Conservation (phyloP, 2,329 filamentous ascomycete species). For the Colletotrichum coccodes region DNA sequence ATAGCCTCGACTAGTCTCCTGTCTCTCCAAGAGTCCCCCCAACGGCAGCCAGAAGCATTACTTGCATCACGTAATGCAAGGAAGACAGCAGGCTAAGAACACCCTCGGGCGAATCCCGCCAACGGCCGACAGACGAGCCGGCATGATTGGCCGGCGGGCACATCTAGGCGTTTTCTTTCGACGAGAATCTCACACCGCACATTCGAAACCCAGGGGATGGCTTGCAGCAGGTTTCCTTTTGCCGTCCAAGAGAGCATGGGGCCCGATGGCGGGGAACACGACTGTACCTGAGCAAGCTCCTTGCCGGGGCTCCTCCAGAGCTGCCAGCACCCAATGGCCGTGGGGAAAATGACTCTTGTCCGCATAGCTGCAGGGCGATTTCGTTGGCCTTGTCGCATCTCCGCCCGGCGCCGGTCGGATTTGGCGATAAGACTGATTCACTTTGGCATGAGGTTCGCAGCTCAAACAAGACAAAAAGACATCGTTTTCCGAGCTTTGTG, state of each 20-base stretch:
- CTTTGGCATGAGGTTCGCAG: conserved; percentile 31
- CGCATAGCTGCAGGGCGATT: conserved; percentile 12
- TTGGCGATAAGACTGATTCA: conserved; percentile 22
- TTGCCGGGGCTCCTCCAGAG: conserved; percentile 6
- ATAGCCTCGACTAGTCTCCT: conserved; percentile 1
- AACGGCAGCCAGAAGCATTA: conserved; percentile 16
- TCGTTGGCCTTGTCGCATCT: not conserved
- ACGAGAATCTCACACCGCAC: conserved; percentile 32
- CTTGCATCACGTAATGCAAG: conserved; percentile 32
- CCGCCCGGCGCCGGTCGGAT: not conserved
- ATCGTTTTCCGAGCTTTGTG: not conserved
- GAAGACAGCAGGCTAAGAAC: conserved; percentile 19
- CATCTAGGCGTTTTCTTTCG: conserved; percentile 20
- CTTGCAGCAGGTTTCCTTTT: conserved; percentile 31
- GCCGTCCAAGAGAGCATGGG: conserved; percentile 6
- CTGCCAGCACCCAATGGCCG: conserved; percentile 17
- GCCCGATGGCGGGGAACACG: conserved; percentile 26
- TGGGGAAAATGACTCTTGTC: conserved; percentile 2
- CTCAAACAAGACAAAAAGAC: conserved; percentile 23
- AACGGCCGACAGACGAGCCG: conserved; percentile 2
- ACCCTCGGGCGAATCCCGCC: conserved; percentile 25
- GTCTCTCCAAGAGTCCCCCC: conserved; percentile 4
- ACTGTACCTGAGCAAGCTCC: conserved; percentile 27
- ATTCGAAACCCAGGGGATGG: conserved; percentile 23
- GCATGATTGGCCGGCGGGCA: conserved; percentile 15